Evolutionary conservation across 1,284 basidiomycete species (phyloP).

Genomic region (Apiotrichum domesticum): DNA sequence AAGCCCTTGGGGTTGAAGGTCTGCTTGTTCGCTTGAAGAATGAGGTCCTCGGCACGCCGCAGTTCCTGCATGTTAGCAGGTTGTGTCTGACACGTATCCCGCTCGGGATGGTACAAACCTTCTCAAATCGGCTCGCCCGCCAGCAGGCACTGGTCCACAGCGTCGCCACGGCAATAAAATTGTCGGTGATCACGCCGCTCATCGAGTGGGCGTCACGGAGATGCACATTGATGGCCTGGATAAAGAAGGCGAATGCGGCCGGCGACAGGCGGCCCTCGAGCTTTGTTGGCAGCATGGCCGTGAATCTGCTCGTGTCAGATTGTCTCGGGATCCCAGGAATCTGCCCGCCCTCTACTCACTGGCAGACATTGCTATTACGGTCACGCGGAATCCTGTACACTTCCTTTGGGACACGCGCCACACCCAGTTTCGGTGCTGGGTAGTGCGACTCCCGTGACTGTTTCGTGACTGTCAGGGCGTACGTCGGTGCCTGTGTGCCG

Average conservation of each 20-base stretch:
- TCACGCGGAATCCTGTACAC: constrained; percentile 48
- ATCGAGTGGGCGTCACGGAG: constrained; percentile 46
- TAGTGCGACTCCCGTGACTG: constrained; percentile 25
- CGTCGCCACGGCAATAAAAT: constrained; percentile 46
- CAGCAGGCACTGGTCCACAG: constrained; percentile 47
- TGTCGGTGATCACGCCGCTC: constrained; percentile 44
- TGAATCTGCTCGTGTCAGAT: constrained; percentile 32
- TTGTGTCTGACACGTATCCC: not conserved
- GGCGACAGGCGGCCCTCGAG: constrained; percentile 46
- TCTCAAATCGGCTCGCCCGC: constrained; percentile 46
- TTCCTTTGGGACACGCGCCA: constrained; percentile 42
- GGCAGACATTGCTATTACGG: constrained; percentile 45
- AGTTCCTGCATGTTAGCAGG: constrained; percentile 39
- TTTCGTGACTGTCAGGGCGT: constrained; percentile 14
- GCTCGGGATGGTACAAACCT: constrained; percentile 31
- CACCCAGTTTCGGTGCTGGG: constrained; percentile 27
- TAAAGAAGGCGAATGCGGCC: constrained; percentile 38
- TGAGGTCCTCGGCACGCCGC: constrained; percentile 31
- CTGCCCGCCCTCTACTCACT: constrained; percentile 26
- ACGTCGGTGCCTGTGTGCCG: too few species aligned
- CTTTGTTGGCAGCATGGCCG: constrained; percentile 46
- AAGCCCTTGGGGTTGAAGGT: constrained; percentile 49
- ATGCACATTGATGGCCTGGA: constrained; percentile 45
- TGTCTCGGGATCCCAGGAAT: not conserved
- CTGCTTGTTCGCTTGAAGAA: constrained; percentile 44